Conservation (phyloP, 805 yeast species). For the Kazachstania bromeliacearum region DNA sequence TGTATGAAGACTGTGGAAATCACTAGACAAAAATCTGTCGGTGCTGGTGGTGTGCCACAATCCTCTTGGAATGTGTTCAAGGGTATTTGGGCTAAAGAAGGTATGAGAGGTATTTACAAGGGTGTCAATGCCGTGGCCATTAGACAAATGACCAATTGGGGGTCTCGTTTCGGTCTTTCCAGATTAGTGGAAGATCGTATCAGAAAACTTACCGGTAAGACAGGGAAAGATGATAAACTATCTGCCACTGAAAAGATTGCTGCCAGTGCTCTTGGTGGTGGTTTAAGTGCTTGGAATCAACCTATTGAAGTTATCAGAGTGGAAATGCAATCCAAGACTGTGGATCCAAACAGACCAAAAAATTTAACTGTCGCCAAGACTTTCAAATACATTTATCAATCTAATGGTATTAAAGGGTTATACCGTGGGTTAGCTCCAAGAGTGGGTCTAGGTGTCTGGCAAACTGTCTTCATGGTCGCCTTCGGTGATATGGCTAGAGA, state of each 20-base stretch:
- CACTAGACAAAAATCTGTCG: constrained; percentile 75
- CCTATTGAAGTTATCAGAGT: constrained; percentile 97
- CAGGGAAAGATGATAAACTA: constrained; percentile 47
- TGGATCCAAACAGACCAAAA: constrained; percentile 91
- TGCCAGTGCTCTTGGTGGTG: constrained; percentile 91
- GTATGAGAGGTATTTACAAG: constrained; percentile 88
- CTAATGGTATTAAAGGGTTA: constrained; percentile 81
- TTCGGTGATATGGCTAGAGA: constrained; percentile 90
- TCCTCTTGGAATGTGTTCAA: constrained; percentile 79
- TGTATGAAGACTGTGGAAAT: constrained; percentile 99
- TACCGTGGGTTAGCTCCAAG: constrained; percentile 97
- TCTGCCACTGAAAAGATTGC: constrained; percentile 70
- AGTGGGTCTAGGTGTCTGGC: constrained; percentile 95
- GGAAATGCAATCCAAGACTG: constrained; percentile 94
- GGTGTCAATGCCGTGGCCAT: constrained; percentile 99
- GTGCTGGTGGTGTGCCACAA: constrained; percentile 58
- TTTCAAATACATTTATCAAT: constrained; percentile 68
- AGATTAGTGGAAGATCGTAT: constrained; percentile 85
- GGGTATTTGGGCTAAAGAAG: constrained; percentile 77
- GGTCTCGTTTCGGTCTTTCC: constrained; percentile 88
- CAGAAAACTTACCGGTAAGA: constrained; percentile 52
- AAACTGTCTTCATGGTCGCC: constrained; percentile 97
- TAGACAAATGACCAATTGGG: constrained; percentile 99
- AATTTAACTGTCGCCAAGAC: constrained; percentile 72
- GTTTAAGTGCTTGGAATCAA: constrained; percentile 96